A percentile compares a stretch with the other conserved stretches of the same genome.
Conservation (phyloP, 768 basidiomycete species). For the Tulasnella sp. region DNA sequence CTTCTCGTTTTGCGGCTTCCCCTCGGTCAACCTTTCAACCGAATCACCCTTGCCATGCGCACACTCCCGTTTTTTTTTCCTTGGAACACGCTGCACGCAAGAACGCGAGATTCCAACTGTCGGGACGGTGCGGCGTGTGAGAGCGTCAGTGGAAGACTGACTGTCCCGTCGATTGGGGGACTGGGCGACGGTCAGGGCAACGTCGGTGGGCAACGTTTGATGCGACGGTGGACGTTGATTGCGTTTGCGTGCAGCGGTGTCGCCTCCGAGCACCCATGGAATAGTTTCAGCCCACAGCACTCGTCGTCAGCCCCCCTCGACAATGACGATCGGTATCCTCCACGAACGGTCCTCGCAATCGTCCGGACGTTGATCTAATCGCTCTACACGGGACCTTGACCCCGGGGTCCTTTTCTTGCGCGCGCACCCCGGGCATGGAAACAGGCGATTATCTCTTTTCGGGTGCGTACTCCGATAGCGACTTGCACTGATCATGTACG, state of each 20-base stretch:
- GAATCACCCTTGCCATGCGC: background rate
- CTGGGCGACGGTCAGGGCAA: background rate
- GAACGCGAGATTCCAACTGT: background rate
- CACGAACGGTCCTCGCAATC: background rate
- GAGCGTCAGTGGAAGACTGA: background rate
- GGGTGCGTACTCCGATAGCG: background rate
- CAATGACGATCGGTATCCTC: background rate
- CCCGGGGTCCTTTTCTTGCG: background rate
- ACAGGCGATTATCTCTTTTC: background rate
- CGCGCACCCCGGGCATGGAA: background rate
- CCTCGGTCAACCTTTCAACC: background rate
- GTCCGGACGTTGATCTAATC: slow-evolving; percentile 1
- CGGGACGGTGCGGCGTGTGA: background rate
- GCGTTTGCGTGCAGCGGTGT: background rate
- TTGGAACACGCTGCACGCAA: background rate
- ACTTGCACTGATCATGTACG: background rate
- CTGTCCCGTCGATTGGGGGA: background rate
- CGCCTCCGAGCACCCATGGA: background rate
- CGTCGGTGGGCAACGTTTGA: background rate
- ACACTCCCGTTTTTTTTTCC: background rate
- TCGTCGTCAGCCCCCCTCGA: background rate
- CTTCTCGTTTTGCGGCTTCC: background rate
- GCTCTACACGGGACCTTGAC: background rate
- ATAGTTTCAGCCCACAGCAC: background rate
- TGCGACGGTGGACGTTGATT: background rate